A percentile compares a stretch with the other conserved stretches of the same genome.
Conservation (phyloP, 2,329 filamentous ascomycete genomes). For the Microcyclospora pomicola region DNA sequence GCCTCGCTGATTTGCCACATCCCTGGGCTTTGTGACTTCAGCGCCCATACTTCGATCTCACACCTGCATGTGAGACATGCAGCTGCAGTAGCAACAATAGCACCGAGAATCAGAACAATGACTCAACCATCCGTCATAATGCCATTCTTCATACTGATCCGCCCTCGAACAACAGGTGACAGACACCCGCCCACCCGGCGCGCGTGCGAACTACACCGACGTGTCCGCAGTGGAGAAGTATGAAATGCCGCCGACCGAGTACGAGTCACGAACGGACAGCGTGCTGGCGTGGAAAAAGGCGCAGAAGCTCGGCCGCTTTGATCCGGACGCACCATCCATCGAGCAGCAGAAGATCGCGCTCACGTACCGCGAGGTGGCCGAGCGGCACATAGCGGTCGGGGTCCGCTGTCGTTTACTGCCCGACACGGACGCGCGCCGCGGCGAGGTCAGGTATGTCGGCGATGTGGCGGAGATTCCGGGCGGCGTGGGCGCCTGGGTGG, state of each 20-base stretch:
- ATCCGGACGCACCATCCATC: conserved; percentile 63
- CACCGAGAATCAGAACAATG: too few species aligned
- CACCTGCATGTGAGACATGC: too few species aligned
- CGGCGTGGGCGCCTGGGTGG: conserved; percentile 53
- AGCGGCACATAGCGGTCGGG: conserved; percentile 38
- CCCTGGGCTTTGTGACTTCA: too few species aligned
- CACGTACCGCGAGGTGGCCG: conserved; percentile 54
- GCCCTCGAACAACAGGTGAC: conserved; percentile 42
- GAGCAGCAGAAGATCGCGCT: conserved; percentile 59
- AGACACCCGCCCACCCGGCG: conserved; percentile 63
- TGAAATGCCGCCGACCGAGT: conserved; percentile 70
- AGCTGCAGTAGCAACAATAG: too few species aligned
- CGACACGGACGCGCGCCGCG: conserved; percentile 51
- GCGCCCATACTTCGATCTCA: too few species aligned
- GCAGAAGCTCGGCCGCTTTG: conserved; percentile 93
- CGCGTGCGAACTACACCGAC: conserved; percentile 69
- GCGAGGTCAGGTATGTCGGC: conserved; percentile 58
- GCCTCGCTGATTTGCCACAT: too few species aligned
- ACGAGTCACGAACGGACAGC: conserved; percentile 72
- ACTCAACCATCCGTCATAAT: too few species aligned
- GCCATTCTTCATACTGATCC: not conserved
- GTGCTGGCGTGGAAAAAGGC: conserved; percentile 91
- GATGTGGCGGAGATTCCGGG: conserved; percentile 58
- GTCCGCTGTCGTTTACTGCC: conserved; percentile 35
- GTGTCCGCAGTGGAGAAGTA: conserved; percentile 76